Base-by-base conservation (phyloP, 352 stramenopile species). In the Phytopythium montanum region DNA sequence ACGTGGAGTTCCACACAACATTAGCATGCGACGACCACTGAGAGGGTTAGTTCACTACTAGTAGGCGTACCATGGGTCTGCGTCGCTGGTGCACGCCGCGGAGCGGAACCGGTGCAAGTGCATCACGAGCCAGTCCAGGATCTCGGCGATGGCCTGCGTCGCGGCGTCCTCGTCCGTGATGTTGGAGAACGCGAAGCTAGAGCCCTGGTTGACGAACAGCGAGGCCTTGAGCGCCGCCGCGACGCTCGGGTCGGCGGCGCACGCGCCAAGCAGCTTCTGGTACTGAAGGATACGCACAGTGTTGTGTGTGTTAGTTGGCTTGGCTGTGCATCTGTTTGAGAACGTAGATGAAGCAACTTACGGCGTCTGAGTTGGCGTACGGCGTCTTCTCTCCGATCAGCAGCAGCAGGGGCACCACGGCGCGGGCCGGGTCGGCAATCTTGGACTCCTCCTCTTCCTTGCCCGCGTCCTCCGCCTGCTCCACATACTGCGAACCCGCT, bases 111-210 rank as follows among this genome's bases (percentile, higher is more conserved):
- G 85, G 70, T 96, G 83, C 48, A 96, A 63, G 42, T 96, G 81
- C 55, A 81, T 58, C 50, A 92, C 72, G 46, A 96, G 74, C 87
- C 87, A 96, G 66, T 94, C 87, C 42, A 96, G 70, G 50, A 94
- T 73, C 62, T 94, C 83, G 19, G 82, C 81, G 56, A 94, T 92
- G 46, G 85, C 85, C 56, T 92, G 83, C 42, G 87, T 96, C 23
- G 83, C 87, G 28, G 87, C 85, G 64, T 96, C 87, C 83, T 96
- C 87, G 73, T 96, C 82, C 48, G 83, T 93, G 80, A 96, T 94
- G 79, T 85, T 80, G 64, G 79, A 91, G 73, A 94, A 94, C 55
- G 84, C 85, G 62, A 96, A 96, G 21, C 84, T 80, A 55, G 78
- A 82, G 54, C 65, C 68, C 64, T 94, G 87, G 64, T 87, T 85